These are phyloP conservation scores for Vanderwaltozyma polyspora DNA, from an alignment of 805 yeast species.

Conservation along the genomic window DNA sequence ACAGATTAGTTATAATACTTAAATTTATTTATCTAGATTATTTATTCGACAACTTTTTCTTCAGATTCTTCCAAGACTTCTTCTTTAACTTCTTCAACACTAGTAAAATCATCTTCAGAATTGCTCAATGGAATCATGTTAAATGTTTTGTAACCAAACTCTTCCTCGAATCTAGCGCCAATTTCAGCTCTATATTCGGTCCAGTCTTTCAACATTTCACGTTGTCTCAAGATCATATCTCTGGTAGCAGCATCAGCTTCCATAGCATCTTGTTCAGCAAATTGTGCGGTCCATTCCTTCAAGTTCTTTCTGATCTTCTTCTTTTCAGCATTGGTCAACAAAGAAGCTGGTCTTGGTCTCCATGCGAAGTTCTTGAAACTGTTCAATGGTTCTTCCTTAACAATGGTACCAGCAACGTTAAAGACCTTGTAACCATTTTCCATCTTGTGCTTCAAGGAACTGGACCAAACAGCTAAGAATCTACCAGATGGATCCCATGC, in stretches of 20 bases:
- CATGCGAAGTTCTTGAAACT: constrained; percentile 83
- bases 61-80: constrained; percentile 62
- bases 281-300: constrained; percentile 81
- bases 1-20: too few species aligned
- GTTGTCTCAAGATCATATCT: constrained; percentile 77
- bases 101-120: constrained; percentile 39
- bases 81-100: constrained; percentile 70
- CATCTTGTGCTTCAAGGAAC: constrained; percentile 69
- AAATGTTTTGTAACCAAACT: constrained; percentile 13
- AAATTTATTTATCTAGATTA: too few species aligned
- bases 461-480: constrained; percentile 78
- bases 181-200: constrained; percentile 54
- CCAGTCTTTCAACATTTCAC: constrained; percentile 80
- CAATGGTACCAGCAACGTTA: constrained; percentile 68
- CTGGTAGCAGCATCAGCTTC: constrained; percentile 87
- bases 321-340: constrained; percentile 65
- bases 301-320: constrained; percentile 85
- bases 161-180: constrained; percentile 32
- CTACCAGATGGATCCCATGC: constrained; percentile 97
- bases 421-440: constrained; percentile 87
- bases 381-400: constrained; percentile 68
- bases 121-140: constrained; percentile 31
- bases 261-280: constrained; percentile 91
- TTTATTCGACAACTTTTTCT: constrained; percentile 44
- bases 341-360: constrained; percentile 92